phyloP scores from a whole-genome alignment of 202 grass and related monocot species.

The Cymbopogon flexuosus region DNA sequence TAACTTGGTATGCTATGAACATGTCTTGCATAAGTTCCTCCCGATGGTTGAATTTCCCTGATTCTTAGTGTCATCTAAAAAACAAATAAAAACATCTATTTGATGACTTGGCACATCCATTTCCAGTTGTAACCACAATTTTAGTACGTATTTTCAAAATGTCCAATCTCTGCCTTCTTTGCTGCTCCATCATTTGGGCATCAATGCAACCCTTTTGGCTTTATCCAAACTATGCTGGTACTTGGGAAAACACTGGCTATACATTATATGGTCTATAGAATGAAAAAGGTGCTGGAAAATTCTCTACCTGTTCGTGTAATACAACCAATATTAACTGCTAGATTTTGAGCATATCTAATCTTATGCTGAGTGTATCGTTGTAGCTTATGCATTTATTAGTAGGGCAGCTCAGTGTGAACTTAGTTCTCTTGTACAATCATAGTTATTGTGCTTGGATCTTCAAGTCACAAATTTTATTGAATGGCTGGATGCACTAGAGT shows the following conservation, averaged over 20 bases:
- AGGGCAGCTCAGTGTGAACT: not conserved
- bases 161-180: not conserved
- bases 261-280: not conserved
- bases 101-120: not conserved
- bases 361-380: slow-evolving; percentile 3
- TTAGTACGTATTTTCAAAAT: slow-evolving; percentile 15
- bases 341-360: slow-evolving; percentile 14
- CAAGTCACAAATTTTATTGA: not conserved
- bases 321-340: slow-evolving; percentile 5
- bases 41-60: not conserved
- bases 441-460: not conserved
- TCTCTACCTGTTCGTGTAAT: not conserved
- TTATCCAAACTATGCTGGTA: slow-evolving; percentile 11
- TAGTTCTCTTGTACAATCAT: slow-evolving; percentile 19
- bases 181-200: slow-evolving; percentile 16
- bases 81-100: not conserved
- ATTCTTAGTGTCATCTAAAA: not conserved
- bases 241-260: slow-evolving; percentile 4
- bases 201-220: not conserved
- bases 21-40: not conserved
- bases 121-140: slow-evolving; percentile 5
- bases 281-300: not conserved
- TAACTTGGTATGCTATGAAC: slow-evolving; percentile 74
- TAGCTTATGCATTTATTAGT: slow-evolving; percentile 21
- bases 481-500: not conserved